These are phyloP conservation scores for Metschnikowia kunwiensis DNA, from an alignment of 805 yeast species.

Conservation along the genomic window DNA sequence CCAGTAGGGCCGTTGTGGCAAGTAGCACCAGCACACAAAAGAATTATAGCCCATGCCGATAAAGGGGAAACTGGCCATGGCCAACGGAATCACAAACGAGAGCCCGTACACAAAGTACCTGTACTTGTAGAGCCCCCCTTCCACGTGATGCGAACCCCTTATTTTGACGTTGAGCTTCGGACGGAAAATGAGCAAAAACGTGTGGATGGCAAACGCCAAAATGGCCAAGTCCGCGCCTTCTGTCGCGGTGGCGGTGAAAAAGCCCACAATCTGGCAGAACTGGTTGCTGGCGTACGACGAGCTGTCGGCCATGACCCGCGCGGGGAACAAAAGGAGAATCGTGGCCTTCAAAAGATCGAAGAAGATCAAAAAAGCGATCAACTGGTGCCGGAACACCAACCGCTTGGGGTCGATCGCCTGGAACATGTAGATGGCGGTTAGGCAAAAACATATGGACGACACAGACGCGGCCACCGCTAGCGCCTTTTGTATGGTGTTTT, in stretches of 20 bases:
- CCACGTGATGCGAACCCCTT: slow-evolving; percentile 39
- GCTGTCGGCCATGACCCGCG: slow-evolving; percentile 46
- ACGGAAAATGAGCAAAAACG: slow-evolving; percentile 66
- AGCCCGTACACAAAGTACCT: slow-evolving; percentile 56
- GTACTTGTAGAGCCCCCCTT: slow-evolving; percentile 70
- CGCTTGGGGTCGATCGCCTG: slow-evolving; percentile 62
- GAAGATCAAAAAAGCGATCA: slow-evolving; percentile 62
- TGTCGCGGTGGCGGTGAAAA: slow-evolving; percentile 73
- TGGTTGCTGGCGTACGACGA: slow-evolving; percentile 44
- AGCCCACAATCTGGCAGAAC: slow-evolving; percentile 69
- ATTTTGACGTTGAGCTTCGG: slow-evolving; percentile 49
- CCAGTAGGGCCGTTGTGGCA: slow-evolving; percentile 73
- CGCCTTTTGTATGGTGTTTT: slow-evolving; percentile 32
- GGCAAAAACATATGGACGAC: slow-evolving; percentile 44
- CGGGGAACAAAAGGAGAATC: slow-evolving; percentile 65
- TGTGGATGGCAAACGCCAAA: slow-evolving; percentile 77
- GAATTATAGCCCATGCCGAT: slow-evolving; percentile 58
- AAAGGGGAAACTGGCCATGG: slow-evolving; percentile 72
- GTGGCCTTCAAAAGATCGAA: slow-evolving; percentile 76
- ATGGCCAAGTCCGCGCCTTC: slow-evolving; percentile 89
- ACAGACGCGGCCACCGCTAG: slow-evolving; percentile 39
- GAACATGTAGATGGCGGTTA: slow-evolving; percentile 57
- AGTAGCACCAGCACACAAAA: slow-evolving; percentile 71
- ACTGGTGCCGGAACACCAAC: slow-evolving; percentile 63
- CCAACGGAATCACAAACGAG: slow-evolving; percentile 58